Evolutionary conservation across 2,329 filamentous ascomycete species (phyloP).

Genomic region (Madurella mycetomatis): DNA sequence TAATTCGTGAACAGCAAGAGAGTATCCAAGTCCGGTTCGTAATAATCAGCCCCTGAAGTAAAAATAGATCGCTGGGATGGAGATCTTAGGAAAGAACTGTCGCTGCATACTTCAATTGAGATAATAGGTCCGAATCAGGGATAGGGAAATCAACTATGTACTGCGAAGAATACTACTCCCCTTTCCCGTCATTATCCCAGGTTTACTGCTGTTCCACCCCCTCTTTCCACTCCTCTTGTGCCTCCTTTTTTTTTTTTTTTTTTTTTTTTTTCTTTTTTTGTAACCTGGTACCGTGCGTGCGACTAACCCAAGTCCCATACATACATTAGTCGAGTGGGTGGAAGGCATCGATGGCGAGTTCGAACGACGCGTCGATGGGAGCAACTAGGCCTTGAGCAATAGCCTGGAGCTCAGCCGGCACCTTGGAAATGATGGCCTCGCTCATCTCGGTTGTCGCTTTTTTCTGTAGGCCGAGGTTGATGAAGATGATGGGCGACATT

Average conservation of each 20-base stretch:
- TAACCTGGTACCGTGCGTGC: neutral
- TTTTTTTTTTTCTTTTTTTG: too few relatives aligned
- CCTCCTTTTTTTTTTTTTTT: too few relatives aligned
- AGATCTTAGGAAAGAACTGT: too few relatives aligned
- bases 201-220: too few relatives aligned
- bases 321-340: neutral
- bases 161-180: neutral
- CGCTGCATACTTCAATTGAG: too few relatives aligned
- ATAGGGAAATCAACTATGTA: neutral
- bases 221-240: too few relatives aligned
- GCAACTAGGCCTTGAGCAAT: slow-evolving; percentile 35
- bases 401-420: slow-evolving; percentile 32
- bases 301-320: neutral
- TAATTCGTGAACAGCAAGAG: too few relatives aligned
- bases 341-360: slow-evolving; percentile 31
- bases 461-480: slow-evolving; percentile 40
- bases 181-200: too few relatives aligned
- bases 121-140: too few relatives aligned
- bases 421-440: slow-evolving; percentile 36
- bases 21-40: too few relatives aligned
- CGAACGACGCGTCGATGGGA: slow-evolving; percentile 38
- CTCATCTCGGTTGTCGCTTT: slow-evolving; percentile 37
- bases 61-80: too few relatives aligned
- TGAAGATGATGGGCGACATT: slow-evolving; percentile 39
- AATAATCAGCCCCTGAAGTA: too few relatives aligned